Percentiles rank a stretch among this genome's conserved stretches.
Evolutionary conservation across 441 rosid species (phyloP).

Genomic region (Flueggea neowawraea): DNA sequence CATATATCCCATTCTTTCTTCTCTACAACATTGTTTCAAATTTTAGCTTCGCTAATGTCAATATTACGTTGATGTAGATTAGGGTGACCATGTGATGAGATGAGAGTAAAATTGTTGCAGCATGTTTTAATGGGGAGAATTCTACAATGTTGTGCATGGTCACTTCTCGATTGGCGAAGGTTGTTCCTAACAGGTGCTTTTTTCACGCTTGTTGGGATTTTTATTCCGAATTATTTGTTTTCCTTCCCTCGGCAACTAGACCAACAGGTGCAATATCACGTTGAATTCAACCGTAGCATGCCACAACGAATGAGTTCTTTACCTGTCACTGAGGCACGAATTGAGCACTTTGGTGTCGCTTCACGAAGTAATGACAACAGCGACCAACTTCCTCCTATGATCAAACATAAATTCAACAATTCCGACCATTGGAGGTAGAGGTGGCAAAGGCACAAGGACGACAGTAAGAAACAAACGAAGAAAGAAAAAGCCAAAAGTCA

Average conservation of each 20-base stretch:
- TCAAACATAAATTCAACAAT: background rate
- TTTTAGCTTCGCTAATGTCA: too few species aligned
- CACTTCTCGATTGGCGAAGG: background rate
- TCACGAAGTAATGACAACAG: background rate
- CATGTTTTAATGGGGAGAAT: background rate
- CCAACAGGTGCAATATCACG: background rate
- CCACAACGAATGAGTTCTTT: background rate
- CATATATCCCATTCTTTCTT: too few species aligned
- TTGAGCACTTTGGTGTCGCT: too few species aligned
- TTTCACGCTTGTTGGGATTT: background rate
- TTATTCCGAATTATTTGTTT: background rate
- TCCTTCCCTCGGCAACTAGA: background rate
- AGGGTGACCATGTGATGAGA: too few species aligned
- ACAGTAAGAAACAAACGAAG: slow-evolving; percentile 10
- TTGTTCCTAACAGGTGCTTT: background rate
- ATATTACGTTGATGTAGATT: too few species aligned
- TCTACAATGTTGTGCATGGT: background rate
- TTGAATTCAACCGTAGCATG: background rate
- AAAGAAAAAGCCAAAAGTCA: slow-evolving; percentile 15
- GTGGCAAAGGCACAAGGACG: background rate
- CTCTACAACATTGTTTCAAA: too few species aligned
- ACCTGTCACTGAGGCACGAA: background rate
- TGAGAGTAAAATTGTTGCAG: too few species aligned
- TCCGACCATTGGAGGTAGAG: background rate
- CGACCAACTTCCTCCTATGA: background rate